Evolutionary conservation across 202 grass and related monocot genomes (phyloP), one percentile per base, ranked within the genome.

Genomic region (Setaria italica): DNA sequence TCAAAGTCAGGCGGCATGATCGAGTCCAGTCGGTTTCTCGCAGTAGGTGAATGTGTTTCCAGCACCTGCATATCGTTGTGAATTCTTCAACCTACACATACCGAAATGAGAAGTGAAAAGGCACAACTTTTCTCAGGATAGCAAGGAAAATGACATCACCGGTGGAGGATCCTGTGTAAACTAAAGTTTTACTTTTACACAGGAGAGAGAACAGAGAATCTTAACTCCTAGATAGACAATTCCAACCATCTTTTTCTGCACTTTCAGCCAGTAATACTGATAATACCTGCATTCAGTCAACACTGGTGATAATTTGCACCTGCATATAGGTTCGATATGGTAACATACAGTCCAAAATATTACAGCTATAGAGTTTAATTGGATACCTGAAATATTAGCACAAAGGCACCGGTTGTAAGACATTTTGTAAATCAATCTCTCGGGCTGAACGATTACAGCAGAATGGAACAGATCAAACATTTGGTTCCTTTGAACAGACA

Each of bases 11-110:
- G 53, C 53, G 12, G 53, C 53, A 2, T 20, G n/a, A 63, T 67
- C n/a, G 74, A 80, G 29, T 20, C 15, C 16, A 55, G 17, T 55
- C 53, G 11, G 73, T 66, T 47, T 67, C 34, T 66, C 10, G 15
- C 57, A 45, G 76, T 65, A 19, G 53, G 53, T 74, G 57, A 57
- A 46, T 80, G 35, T 3, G 67, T 46, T 72, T 80, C 55, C 57
- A 5, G 21, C 63, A 6, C 9, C 17, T 9, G 3, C 10, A 7
- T 47, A 55, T 20, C 63, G 64, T 60, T 35, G 55, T 51, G 11
- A 56, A n/a, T 62, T 14, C 4, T 62, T 14, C 4, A 53, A 72
- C 76, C 1, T 42, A 53, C 14, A 12, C 66, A 67, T 5, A 25
- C 50, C 15, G 15, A 5, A 41, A 6, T 20, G 34, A 7, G 17